Evolutionary conservation across 305 asterid genomes (phyloP), one percentile per base, ranked within the genome.

Genomic region (Fraxinus paxiana): DNA sequence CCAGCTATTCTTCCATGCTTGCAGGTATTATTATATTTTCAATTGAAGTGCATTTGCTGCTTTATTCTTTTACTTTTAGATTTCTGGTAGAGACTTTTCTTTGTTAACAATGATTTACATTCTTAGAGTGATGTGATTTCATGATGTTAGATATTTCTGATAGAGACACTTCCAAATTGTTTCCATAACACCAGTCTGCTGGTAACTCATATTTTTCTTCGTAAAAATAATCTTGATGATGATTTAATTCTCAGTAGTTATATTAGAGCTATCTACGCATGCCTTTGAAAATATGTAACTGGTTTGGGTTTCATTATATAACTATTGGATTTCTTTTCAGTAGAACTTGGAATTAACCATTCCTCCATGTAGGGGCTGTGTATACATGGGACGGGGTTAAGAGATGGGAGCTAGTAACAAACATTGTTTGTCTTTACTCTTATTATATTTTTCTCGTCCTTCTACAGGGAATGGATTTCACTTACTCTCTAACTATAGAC

Each of bases 1-100:
- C 98, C 98, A 76, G 90, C 97, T 83, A 92, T 96, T 82, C 99
- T 96, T 85, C 99, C 99, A 7, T 96, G 98, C 88, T 83, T 96
- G 85, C 99, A 96, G 99, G 99, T 96, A 72, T 80, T 61, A 61
- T 79, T 73, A 72, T 43, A 34, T 30, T 28, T 38, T 28, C 59
- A 43, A 33, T 78, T 84, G 81, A 24, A 71, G 46, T 70, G 46
- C 76, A 1, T 31, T 35, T 61, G 71, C 37, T 31, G 6, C 75
- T 77, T 77, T 24, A 0, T 22, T 20, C 24, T 22, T 61, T 20
- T 22, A 24, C 31, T 63, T 24, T 22, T 63, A 20, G 71, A 63
- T 63, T 20, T 63, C 71, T 20, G 33, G 26, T 22, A 22, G 15
- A 59, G 70, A 59, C 13, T 20, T 51, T 22, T 6, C 30, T 61